Evolutionary conservation across 2,329 filamentous ascomycete genomes (phyloP).

Genomic region (Clonostachys byssicola): DNA sequence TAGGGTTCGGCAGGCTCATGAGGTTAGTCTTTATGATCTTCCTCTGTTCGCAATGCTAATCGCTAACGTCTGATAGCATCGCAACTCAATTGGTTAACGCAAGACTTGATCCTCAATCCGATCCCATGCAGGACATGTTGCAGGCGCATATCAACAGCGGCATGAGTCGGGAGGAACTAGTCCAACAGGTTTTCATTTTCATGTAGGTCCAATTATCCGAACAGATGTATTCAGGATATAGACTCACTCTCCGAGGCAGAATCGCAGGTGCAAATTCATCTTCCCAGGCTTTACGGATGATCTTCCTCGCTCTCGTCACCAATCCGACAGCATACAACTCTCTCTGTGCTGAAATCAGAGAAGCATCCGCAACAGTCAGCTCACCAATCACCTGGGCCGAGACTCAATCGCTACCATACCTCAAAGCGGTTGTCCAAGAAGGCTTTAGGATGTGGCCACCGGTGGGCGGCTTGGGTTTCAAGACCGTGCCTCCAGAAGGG

Average conservation of each 20-base stretch:
- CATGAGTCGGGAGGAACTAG: no score
- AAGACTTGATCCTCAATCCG: no score
- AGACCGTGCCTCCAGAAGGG: slow-evolving; percentile 45
- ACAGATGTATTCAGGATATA: no score
- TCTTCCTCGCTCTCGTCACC: slow-evolving; percentile 44
- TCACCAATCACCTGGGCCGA: slow-evolving; percentile 37
- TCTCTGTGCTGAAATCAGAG: slow-evolving; percentile 37
- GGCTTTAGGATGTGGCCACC: slow-evolving; percentile 52
- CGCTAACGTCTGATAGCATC: no score
- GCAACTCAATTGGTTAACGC: no score
- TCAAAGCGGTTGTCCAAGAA: slow-evolving; percentile 54
- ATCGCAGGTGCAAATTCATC: slow-evolving; percentile 59
- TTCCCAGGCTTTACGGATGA: slow-evolving; percentile 46
- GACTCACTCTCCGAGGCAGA: slow-evolving; percentile 16
- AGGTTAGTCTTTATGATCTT: slow-evolving; percentile 19
- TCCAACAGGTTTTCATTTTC: no score
- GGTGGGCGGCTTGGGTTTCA: slow-evolving; percentile 36
- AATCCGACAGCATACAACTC: slow-evolving; percentile 31
- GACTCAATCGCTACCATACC: slow-evolving; percentile 43
- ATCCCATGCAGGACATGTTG: no score
- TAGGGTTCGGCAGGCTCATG: slow-evolving; percentile 25
- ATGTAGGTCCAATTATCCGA: no score
- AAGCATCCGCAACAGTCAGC: slow-evolving; percentile 25
- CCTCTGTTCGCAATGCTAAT: no score
- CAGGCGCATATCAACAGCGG: no score